Conservation (phyloP, 2,329 filamentous ascomycete genomes). For the Colletotrichum shisoi region DNA sequence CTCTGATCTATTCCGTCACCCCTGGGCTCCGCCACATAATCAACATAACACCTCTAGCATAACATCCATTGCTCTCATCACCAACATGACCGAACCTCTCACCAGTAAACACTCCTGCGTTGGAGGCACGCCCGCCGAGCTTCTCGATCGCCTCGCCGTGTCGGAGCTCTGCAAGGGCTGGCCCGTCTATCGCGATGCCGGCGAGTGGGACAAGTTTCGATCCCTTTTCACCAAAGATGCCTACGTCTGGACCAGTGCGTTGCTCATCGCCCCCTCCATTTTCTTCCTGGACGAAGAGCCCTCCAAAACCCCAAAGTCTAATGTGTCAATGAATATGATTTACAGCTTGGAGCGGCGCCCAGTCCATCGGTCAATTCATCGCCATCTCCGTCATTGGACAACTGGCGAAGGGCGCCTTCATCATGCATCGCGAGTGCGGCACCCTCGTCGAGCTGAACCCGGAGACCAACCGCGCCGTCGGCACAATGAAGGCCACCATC, state of each 20-base stretch:
- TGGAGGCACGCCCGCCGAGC: conserved; percentile 53
- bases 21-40: too few species aligned
- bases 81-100: conserved; percentile 34
- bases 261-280: not conserved
- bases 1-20: not conserved
- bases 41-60: not conserved
- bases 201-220: conserved; percentile 63
- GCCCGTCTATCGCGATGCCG: conserved; percentile 62
- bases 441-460: conserved; percentile 56
- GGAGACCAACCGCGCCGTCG: conserved; percentile 53
- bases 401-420: conserved; percentile 58
- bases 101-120: conserved; percentile 51
- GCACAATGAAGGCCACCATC: conserved; percentile 64
- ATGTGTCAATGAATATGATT: not conserved
- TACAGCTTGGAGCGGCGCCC: conserved; percentile 55
- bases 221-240: conserved; percentile 57
- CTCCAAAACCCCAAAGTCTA: too few species aligned
- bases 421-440: conserved; percentile 64
- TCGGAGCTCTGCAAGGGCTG: conserved; percentile 63
- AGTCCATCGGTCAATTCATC: conserved; percentile 53
- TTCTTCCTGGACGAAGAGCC: not conserved
- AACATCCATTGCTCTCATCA: not conserved
- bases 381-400: conserved; percentile 60
- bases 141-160: conserved; percentile 56
- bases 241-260: conserved; percentile 60